phyloP scores from a whole-genome alignment of 2,329 filamentous ascomycete species.

The Arthrobotrys conoides region DNA sequence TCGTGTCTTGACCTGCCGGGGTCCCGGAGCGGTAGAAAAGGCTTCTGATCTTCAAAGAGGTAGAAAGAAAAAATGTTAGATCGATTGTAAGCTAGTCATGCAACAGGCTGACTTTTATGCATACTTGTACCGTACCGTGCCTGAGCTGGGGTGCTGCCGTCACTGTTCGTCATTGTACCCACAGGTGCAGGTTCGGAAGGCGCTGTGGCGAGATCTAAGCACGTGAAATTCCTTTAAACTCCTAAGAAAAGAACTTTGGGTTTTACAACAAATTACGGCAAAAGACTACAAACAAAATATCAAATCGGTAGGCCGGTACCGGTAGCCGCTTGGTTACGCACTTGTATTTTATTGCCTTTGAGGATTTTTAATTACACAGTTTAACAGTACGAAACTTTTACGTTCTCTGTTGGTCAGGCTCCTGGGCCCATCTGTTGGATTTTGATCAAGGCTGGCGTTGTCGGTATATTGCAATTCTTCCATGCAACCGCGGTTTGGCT shows the following conservation, averaged over 20 bases:
- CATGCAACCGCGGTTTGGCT: too few relatives aligned
- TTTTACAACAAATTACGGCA: background rate
- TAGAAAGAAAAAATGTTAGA: background rate
- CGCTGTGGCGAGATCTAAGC: background rate
- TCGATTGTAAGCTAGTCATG: conserved; percentile 1
- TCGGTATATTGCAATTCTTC: too few relatives aligned
- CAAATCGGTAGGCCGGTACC: background rate
- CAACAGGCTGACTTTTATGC: conserved; percentile 3
- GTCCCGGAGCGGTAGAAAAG: background rate
- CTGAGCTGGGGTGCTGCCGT: conserved; percentile 6
- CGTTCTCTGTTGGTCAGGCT: too few relatives aligned
- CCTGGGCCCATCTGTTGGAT: conserved; percentile 1
- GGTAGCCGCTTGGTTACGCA: too few relatives aligned
- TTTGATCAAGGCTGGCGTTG: background rate
- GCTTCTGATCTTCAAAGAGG: conserved; percentile 9
- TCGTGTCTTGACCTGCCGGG: background rate
- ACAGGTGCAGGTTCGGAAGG: background rate
- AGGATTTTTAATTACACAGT: too few relatives aligned
- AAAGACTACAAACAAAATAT: background rate
- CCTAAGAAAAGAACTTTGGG: background rate
- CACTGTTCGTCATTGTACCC: conserved; percentile 1
- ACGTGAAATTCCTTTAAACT: conserved; percentile 13
- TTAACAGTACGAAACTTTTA: too few relatives aligned
- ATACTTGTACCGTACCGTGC: background rate
- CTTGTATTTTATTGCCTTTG: background rate